Percentiles rank a stretch among this genome's conserved stretches.
These are phyloP conservation scores for Petunia axillaris DNA, from an alignment of 257 asterid genomes.

Conservation along the genomic window DNA sequence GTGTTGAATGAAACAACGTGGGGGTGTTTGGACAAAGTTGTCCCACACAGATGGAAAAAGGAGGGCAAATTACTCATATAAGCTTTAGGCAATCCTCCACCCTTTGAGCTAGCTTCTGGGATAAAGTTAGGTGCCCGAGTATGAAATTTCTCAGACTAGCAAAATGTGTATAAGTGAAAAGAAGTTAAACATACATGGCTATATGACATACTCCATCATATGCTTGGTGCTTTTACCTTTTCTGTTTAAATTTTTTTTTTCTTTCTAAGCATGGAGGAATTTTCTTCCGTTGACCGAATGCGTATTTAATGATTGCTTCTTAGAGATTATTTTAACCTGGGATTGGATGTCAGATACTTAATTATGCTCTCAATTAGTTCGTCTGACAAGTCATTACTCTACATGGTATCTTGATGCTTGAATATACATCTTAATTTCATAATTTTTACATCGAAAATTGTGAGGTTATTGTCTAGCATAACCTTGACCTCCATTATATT, in stretches of 20 bases:
- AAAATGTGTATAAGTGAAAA: neutral
- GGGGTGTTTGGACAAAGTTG: too few species aligned
- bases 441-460: neutral
- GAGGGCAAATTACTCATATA: too few species aligned
- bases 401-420: neutral
- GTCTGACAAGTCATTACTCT: neutral
- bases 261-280: neutral
- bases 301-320: neutral
- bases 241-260: neutral
- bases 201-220: neutral
- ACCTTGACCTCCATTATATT: neutral
- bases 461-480: neutral
- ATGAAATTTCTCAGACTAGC: neutral
- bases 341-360: constrained; percentile 7
- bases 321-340: constrained; percentile 6
- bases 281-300: neutral
- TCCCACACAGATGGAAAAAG: too few species aligned
- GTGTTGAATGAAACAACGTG: neutral
- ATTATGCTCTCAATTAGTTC: constrained; percentile 4
- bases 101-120: too few species aligned
- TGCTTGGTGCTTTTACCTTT: neutral
- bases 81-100: too few species aligned
- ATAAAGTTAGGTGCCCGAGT: too few species aligned
- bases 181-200: neutral
- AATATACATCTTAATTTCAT: neutral